Base-by-base conservation (phyloP, 495 filamentous ascomycete species). In the Hypoxylon fuscum region DNA sequence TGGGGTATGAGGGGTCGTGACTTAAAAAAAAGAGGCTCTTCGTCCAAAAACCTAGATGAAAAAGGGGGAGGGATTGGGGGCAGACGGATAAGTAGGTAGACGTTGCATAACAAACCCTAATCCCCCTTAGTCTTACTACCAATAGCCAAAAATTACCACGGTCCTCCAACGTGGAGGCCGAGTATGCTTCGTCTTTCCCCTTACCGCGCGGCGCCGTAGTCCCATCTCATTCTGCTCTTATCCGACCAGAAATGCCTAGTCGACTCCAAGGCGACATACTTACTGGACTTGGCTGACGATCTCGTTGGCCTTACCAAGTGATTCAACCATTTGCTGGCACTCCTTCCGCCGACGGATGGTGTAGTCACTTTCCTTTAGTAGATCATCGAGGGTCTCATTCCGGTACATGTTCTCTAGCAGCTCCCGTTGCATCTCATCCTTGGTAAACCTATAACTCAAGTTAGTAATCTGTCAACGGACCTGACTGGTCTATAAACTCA, bases 261-360 rank as follows among this genome's bases (percentile, higher is more conserved):
- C 34, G 27, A 54, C 10, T 22, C 17, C 8, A 8, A 27, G 44
- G 27, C 49, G 6, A 15, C 41, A 3, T 18, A 25, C 53, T 83
- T 83, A 97, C 85, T 97, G 93, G 57, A 97, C 93, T 75, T 97
- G 92, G 74, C 88, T 91, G 67, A 99, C 95, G 78, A 99, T 98
- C 82, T 99, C 96, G 70, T 85, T 92, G 38, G 95, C 95, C 69
- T 88, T 88, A 54, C 82, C 76, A 59, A 99, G 79, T 38, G 89
- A 92, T 77, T 99, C 96, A 15, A 99, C 95, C 96, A 98, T 98
- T 76, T 97, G 92, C 76, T 94, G 90, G 80, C 96, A 99, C 77
- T 99, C 96, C 81, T 99, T 98, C 72, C 96, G 86, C 74, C 96
- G 83, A 59, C 96, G 86, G 67, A 94, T 79, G 5, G 96, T 99